Conservation (phyloP, 2,329 filamentous ascomycete species). For the Nannizziopsis arthrosporioides region DNA sequence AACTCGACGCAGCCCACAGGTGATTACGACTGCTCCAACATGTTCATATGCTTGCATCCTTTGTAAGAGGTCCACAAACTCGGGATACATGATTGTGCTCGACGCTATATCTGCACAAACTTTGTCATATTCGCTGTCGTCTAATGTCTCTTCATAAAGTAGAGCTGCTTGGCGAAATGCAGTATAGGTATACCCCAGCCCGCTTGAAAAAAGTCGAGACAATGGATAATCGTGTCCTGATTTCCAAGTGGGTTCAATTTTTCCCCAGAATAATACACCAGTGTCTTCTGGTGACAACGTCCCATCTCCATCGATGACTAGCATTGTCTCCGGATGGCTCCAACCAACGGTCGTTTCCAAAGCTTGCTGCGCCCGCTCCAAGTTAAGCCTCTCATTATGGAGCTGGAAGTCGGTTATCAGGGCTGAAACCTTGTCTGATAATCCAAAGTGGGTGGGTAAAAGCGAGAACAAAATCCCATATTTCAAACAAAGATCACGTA, state of each 20-base stretch:
- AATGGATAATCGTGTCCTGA: slow-evolving; percentile 20
- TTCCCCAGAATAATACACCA: slow-evolving; percentile 41
- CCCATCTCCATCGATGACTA: slow-evolving; percentile 49
- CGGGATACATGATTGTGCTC: slow-evolving; percentile 35
- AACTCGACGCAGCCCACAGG: slow-evolving; percentile 42
- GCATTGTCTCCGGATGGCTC: slow-evolving; percentile 30
- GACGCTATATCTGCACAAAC: slow-evolving; percentile 38
- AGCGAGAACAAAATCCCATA: slow-evolving; percentile 40
- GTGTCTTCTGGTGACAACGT: slow-evolving; percentile 44
- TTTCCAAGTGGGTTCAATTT: slow-evolving; percentile 4
- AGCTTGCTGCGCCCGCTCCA: slow-evolving; percentile 18
- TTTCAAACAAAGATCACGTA: slow-evolving; percentile 36
- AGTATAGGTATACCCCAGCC: slow-evolving; percentile 41
- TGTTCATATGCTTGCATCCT: slow-evolving; percentile 23
- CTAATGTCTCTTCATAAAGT: slow-evolving; percentile 40
- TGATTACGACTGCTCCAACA: slow-evolving; percentile 43
- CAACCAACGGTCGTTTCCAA: slow-evolving; percentile 28
- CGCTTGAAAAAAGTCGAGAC: slow-evolving; percentile 38
- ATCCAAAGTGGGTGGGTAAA: slow-evolving; percentile 13
- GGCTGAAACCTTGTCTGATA: slow-evolving; percentile 14
- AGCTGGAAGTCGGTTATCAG: slow-evolving; percentile 31
- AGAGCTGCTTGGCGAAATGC: slow-evolving; percentile 46
- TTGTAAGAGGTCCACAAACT: slow-evolving; percentile 39
- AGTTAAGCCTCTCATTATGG: slow-evolving; percentile 34
- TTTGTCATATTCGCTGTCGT: slow-evolving; percentile 32